A percentile compares a stretch with the other conserved stretches of the same genome.
Evolutionary conservation across 305 asterid species (phyloP).

Genomic region (Striga hermonthica): DNA sequence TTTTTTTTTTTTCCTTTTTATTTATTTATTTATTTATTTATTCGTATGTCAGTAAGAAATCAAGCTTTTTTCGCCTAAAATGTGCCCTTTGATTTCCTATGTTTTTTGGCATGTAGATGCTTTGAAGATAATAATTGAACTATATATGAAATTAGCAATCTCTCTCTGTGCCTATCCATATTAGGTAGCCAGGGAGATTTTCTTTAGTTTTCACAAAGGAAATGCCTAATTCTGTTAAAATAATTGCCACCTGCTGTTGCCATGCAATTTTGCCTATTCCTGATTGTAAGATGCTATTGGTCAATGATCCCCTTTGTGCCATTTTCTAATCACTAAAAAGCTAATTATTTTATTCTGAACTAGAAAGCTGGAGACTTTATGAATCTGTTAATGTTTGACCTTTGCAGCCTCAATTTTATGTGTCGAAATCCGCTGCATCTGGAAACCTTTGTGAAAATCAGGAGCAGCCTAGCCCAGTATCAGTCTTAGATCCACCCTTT

Average conservation of each 20-base stretch:
- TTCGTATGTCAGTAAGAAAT: background rate
- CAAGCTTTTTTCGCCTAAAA: background rate
- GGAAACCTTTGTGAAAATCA: slow-evolving; percentile 60
- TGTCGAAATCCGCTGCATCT: slow-evolving; percentile 36
- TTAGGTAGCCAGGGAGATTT: too few relatives aligned
- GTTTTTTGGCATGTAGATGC: slow-evolving; percentile 14
- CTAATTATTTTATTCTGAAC: background rate
- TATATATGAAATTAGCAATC: slow-evolving; percentile 3
- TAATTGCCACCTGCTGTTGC: slow-evolving; percentile 1
- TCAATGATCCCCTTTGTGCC: slow-evolving; percentile 12
- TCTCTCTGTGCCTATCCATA: background rate
- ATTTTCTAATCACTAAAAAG: slow-evolving; percentile 18
- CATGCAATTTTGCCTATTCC: slow-evolving; percentile 7
- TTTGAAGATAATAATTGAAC: background rate
- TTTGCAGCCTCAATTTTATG: slow-evolving; percentile 44
- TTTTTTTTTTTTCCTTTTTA: too few relatives aligned
- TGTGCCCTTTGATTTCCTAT: background rate
- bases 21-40: too few relatives aligned
- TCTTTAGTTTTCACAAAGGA: background rate
- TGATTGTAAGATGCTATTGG: slow-evolving; percentile 3
- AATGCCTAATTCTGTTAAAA: slow-evolving; percentile 6
- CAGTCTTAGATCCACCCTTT: slow-evolving; percentile 72
- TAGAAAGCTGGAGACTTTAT: slow-evolving; percentile 10
- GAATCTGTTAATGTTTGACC: slow-evolving; percentile 20
- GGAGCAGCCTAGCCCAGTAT: slow-evolving; percentile 88